phyloP scores from a whole-genome alignment of 305 asterid genomes.

The Fraxinus platypoda region DNA sequence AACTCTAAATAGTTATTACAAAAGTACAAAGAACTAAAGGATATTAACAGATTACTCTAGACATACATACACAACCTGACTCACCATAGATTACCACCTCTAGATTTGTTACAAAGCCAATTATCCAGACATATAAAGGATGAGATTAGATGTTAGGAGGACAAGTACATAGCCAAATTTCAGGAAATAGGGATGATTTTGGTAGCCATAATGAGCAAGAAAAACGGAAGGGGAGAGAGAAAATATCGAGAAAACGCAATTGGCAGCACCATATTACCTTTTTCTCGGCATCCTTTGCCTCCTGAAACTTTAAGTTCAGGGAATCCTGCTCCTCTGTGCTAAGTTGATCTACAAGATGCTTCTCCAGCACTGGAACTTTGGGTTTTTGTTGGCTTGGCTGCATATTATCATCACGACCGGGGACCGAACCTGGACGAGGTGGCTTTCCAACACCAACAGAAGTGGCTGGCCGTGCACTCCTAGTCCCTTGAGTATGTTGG shows the following conservation, averaged over 20 bases:
- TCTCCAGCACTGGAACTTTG: constrained; percentile 88
- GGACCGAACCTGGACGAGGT: constrained; percentile 85
- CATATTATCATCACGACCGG: constrained; percentile 55
- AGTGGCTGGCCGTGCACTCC: constrained; percentile 42
- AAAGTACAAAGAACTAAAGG: not conserved
- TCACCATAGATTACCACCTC: constrained; percentile 3
- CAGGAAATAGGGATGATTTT: not conserved
- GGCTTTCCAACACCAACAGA: constrained; percentile 63
- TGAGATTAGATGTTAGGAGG: not conserved
- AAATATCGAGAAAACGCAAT: not conserved
- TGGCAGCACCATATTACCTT: constrained; percentile 57
- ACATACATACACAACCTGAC: not conserved
- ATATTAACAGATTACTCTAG: not conserved
- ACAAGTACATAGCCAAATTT: not conserved
- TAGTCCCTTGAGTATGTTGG: constrained; percentile 61
- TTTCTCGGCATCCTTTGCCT: constrained; percentile 87
- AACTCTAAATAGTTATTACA: not conserved
- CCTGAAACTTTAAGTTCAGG: constrained; percentile 75
- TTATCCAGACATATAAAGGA: not conserved
- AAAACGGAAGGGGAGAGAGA: not conserved
- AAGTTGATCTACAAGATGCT: constrained; percentile 82
- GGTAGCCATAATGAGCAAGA: constrained; percentile 13
- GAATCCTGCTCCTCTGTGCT: constrained; percentile 88
- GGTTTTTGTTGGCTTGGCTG: constrained; percentile 69
- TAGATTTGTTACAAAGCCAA: not conserved